These are phyloP conservation scores for Phialophora tarda DNA, from an alignment of 2,329 filamentous ascomycete genomes.

Conservation along the genomic window DNA sequence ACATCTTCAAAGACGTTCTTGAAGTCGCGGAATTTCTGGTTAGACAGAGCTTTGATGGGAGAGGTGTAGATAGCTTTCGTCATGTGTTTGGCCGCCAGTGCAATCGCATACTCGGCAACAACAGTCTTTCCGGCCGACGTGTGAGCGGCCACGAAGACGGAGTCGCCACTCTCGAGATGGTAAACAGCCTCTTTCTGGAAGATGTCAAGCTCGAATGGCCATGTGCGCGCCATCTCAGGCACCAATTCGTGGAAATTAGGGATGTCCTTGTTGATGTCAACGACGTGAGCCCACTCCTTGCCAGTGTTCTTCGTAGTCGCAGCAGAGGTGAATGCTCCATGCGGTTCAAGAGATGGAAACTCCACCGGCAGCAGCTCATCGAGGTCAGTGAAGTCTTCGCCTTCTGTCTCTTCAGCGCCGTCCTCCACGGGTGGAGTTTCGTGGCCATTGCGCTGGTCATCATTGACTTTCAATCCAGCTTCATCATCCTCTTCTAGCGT, in stretches of 20 bases:
- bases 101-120: slow-evolving; percentile 96
- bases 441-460: slow-evolving; percentile 18
- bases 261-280: slow-evolving; percentile 91
- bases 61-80: slow-evolving; percentile 99
- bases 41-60: slow-evolving; percentile 96
- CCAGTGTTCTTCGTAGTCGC: slow-evolving; percentile 75
- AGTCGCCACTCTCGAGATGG: slow-evolving; percentile 93
- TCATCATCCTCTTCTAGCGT: slow-evolving; percentile 57
- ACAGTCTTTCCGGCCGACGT: slow-evolving; percentile 98
- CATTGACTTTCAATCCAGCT: slow-evolving; percentile 28
- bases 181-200: slow-evolving; percentile 99
- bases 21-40: slow-evolving; percentile 98
- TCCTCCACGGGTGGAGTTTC: slow-evolving; percentile 19
- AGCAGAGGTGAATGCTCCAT: slow-evolving; percentile 73
- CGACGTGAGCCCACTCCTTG: slow-evolving; percentile 97
- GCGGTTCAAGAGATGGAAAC: slow-evolving; percentile 88
- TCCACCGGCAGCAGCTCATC: slow-evolving; percentile 89
- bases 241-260: slow-evolving; percentile 93
- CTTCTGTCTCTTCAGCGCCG: slow-evolving; percentile 38
- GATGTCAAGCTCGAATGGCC: slow-evolving; percentile 95
- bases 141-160: slow-evolving; percentile 96
- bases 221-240: slow-evolving; percentile 93
- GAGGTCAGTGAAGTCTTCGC: slow-evolving; percentile 66
- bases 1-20: slow-evolving; percentile 86
- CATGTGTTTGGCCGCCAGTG: slow-evolving; percentile 96